Evolutionary conservation across 768 basidiomycete species (phyloP).

Genomic region (Phylloporus sp.): DNA sequence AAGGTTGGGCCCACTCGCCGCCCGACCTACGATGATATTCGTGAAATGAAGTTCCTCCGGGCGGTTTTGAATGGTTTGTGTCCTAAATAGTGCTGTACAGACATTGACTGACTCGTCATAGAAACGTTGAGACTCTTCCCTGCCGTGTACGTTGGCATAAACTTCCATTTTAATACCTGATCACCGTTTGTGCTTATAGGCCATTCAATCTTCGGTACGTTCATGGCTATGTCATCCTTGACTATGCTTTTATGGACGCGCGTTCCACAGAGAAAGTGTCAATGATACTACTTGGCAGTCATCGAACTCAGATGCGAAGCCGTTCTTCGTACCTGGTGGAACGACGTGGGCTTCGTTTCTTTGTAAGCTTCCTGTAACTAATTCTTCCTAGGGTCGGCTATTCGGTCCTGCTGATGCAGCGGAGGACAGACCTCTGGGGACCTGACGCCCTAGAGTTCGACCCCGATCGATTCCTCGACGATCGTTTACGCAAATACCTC

Average conservation of each 20-base stretch:
- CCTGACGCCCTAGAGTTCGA: conserved; percentile 37
- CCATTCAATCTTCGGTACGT: conserved; percentile 34
- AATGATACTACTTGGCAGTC: conserved; percentile 25
- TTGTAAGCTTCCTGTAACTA: not conserved
- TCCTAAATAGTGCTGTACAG: not conserved
- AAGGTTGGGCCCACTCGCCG: conserved; percentile 33
- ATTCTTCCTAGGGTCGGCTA: conserved; percentile 20
- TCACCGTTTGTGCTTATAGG: conserved; percentile 8
- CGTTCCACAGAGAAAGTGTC: conserved; percentile 16
- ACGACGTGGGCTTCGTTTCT: conserved; percentile 14
- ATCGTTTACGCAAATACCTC: conserved; percentile 32
- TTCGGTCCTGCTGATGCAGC: conserved; percentile 33
- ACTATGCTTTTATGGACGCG: not conserved
- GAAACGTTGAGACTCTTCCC: conserved; percentile 34
- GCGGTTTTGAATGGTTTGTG: conserved; percentile 44
- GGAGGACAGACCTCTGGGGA: conserved; percentile 36
- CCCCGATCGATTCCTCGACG: conserved; percentile 40
- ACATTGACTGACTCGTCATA: conserved; percentile 5
- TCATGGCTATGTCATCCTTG: not conserved
- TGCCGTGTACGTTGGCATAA: conserved; percentile 23
- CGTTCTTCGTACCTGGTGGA: conserved; percentile 28
- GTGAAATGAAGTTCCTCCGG: conserved; percentile 41
- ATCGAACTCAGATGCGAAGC: conserved; percentile 18
- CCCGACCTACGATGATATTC: conserved; percentile 42
- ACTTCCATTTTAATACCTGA: not conserved